phyloP scores from a whole-genome alignment of 2,329 filamentous ascomycete species.

The Septoria petroselini region DNA sequence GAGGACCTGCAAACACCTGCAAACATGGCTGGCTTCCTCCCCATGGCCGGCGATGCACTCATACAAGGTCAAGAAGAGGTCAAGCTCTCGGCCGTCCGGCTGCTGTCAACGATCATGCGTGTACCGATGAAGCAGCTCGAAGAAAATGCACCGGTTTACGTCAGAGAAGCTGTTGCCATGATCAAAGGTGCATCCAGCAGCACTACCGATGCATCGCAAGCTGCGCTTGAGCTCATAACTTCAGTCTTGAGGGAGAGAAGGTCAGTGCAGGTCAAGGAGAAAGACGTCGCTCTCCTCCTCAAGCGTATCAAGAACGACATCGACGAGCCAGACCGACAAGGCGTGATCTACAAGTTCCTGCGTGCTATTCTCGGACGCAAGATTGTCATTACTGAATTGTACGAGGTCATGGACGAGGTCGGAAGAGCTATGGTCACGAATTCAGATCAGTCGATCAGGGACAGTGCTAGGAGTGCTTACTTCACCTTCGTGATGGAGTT shows the following conservation, averaged over 20 bases:
- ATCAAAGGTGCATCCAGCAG: constrained; percentile 75
- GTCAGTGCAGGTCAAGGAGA: constrained; percentile 72
- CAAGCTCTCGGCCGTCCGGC: constrained; percentile 78
- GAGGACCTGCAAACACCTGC: constrained; percentile 72
- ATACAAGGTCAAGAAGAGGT: constrained; percentile 86
- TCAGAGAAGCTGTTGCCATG: constrained; percentile 77
- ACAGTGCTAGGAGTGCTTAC: constrained; percentile 83
- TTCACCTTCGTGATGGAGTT: constrained; percentile 94
- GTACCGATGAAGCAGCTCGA: constrained; percentile 71
- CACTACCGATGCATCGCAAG: constrained; percentile 79
- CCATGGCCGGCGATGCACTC: constrained; percentile 82
- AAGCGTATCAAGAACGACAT: constrained; percentile 81
- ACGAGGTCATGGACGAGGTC: constrained; percentile 86
- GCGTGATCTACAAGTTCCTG: constrained; percentile 91
- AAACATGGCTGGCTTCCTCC: constrained; percentile 82
- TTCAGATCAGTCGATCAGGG: constrained; percentile 81
- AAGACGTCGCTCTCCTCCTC: constrained; percentile 77
- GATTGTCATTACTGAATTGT: constrained; percentile 80
- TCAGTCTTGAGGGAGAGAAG: constrained; percentile 78
- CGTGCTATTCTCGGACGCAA: constrained; percentile 81
- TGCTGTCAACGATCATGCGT: constrained; percentile 81
- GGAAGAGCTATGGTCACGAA: constrained; percentile 95
- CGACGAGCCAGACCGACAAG: constrained; percentile 86
- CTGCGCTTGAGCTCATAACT: constrained; percentile 82
- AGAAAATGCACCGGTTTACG: constrained; percentile 70